Conservation (phyloP, 2,329 filamentous ascomycete species). For the Purpureocillium lavendulum region DNA sequence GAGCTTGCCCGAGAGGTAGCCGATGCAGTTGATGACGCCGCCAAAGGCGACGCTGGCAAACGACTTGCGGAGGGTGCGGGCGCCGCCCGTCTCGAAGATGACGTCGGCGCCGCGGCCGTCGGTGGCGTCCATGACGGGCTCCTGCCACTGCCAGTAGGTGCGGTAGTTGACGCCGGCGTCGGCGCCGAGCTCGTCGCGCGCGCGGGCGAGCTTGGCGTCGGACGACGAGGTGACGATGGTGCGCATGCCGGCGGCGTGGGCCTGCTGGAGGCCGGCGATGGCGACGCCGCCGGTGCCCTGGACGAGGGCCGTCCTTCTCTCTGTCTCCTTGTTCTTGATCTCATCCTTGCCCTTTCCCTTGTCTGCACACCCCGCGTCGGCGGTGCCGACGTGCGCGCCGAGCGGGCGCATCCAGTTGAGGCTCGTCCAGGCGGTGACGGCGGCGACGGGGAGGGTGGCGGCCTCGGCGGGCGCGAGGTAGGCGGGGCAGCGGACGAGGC, state of each 20-base stretch:
- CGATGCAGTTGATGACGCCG: conserved; percentile 43
- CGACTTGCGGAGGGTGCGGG: conserved; percentile 40
- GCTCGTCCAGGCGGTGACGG: conserved; percentile 57
- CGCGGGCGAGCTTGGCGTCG: conserved; percentile 39
- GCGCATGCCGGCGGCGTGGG: conserved; percentile 39
- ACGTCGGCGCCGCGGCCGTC: conserved; percentile 38
- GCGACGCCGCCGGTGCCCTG: conserved; percentile 48
- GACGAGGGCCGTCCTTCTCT: conserved; percentile 30
- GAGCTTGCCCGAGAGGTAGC: conserved; percentile 42
- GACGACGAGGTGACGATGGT: conserved; percentile 47
- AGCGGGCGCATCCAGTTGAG: conserved; percentile 52
- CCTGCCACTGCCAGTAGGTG: conserved; percentile 42
- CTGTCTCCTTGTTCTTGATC: conserved; percentile 1
- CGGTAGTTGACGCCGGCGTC: conserved; percentile 46
- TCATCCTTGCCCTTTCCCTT: no score
- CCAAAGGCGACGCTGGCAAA: conserved; percentile 46
- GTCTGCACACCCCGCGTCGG: no score
- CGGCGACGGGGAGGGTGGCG: conserved; percentile 50
- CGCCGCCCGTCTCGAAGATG: conserved; percentile 47
- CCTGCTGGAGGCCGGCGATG: conserved; percentile 43
- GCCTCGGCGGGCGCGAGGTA: conserved; percentile 54
- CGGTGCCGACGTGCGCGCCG: conserved; percentile 31
- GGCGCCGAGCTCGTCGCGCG: conserved; percentile 37
- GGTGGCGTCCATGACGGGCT: conserved; percentile 37
- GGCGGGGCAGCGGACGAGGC: conserved; percentile 45